Base-by-base conservation (phyloP, 2,329 filamentous ascomycete genomes). In the Colletotrichum neosansevieriae region DNA sequence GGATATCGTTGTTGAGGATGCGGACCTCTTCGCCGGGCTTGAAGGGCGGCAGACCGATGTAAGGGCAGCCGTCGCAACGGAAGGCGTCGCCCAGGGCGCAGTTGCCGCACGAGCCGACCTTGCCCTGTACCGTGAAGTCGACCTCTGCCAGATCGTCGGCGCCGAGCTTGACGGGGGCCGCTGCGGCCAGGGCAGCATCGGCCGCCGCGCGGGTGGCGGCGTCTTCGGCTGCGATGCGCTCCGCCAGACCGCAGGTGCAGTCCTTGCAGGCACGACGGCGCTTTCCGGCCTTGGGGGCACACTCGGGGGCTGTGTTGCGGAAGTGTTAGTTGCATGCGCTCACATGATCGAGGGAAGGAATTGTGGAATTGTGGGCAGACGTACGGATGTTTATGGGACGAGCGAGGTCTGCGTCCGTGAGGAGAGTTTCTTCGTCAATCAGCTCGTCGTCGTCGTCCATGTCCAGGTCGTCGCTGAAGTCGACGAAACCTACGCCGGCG, bases 101-200 rank as follows among this genome's bases (percentile, higher is more conserved):
- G 81, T 95, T 98, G 32, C 94, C 94, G 79, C 96, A 99, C 17
- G 93, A 97, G 62, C 96, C 95, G 6, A 95, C 93, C 83, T 98
- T 98, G 74, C 96, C 96, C 80, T 97, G 88, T n/a, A 98, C 93
- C 0, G 96, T 99, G 77, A 99, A 98, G 80, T 99, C 96, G 9
- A 98, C 86, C 79, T 98, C 95, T 58, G 88, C 90, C 56, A 99
- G 82, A 77, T 99, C 96, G 74, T 93, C 90, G 0, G 88, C 83
- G 44, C 85, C 88, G 53, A 97, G 83, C 79, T 91, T 92, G 58
- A 92, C 81, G 38, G 59, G 9, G 17, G 59, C 49, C 7, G 94
- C 83, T 19, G 89, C 85, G 57, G 87, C 88, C 53, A 98, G 86
- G 78, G 92, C 92, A 61, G 77, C 77, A 64, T 82, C 78, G 67